These are phyloP conservation scores for Aspergillus sp. DNA, from an alignment of 2,329 filamentous ascomycete species.

Conservation along the genomic window DNA sequence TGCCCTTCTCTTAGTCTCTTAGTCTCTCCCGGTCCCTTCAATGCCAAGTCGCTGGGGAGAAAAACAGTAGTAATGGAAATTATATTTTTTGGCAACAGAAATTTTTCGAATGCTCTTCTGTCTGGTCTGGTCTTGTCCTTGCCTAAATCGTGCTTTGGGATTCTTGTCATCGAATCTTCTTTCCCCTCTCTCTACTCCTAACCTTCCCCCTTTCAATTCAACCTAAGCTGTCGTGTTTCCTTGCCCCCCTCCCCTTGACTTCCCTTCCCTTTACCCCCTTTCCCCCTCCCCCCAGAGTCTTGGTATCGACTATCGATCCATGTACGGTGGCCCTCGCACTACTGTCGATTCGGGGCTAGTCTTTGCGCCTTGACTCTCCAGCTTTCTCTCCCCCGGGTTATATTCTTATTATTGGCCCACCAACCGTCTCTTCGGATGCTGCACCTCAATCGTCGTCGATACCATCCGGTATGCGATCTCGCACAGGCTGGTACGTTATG, in stretches of 20 bases:
- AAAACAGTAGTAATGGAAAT: not conserved
- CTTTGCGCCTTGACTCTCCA: slow-evolving; percentile 4
- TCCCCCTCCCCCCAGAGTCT: not conserved
- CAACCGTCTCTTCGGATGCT: slow-evolving; percentile 22
- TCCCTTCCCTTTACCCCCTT: not conserved
- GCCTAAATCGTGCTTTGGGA: not conserved
- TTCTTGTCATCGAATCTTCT: not conserved
- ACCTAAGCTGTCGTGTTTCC: not conserved
- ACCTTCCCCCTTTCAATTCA: not conserved
- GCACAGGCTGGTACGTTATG: slow-evolving; percentile 43
- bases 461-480: slow-evolving; percentile 41
- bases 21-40: not conserved
- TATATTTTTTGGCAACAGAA: not conserved
- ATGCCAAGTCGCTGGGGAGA: not conserved
- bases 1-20: too few species aligned
- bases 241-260: not conserved
- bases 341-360: slow-evolving; percentile 13
- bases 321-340: not conserved
- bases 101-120: not conserved
- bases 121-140: not conserved
- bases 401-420: slow-evolving; percentile 3
- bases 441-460: slow-evolving; percentile 23
- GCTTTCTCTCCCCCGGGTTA: not conserved
- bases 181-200: not conserved
- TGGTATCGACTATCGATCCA: not conserved